Percentiles rank a stretch among this genome's conserved stretches.
Evolutionary conservation across 1,284 basidiomycete genomes (phyloP).

Genomic region (Fereydounia khargensis): DNA sequence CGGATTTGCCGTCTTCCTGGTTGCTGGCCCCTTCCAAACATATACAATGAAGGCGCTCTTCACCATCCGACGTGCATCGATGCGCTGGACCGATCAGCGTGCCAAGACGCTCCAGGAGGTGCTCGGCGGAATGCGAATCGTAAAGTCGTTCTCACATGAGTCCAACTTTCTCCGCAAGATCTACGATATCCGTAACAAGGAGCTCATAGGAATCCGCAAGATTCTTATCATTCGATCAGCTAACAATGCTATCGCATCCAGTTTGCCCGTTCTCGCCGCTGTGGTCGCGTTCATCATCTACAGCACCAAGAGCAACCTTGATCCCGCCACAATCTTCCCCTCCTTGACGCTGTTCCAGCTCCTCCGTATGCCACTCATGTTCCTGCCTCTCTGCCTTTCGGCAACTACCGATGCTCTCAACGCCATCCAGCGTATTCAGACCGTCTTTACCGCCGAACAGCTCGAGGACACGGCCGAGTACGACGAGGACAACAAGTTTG

Average conservation of each 20-base stretch:
- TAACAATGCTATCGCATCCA: conserved; percentile 68
- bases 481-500: conserved; percentile 59
- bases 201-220: conserved; percentile 75
- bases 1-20: conserved; percentile 75
- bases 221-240: conserved; percentile 72
- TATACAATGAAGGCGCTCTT: conserved; percentile 75
- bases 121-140: conserved; percentile 53
- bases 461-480: conserved; percentile 69
- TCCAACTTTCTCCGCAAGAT: conserved; percentile 64
- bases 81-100: conserved; percentile 80
- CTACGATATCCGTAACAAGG: conserved; percentile 69
- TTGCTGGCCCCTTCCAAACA: conserved; percentile 67
- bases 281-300: conserved; percentile 84
- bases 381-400: conserved; percentile 59
- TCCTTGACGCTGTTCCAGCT: conserved; percentile 60
- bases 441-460: conserved; percentile 67
- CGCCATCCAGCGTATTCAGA: conserved; percentile 46
- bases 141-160: conserved; percentile 53
- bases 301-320: conserved; percentile 69
- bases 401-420: conserved; percentile 51
- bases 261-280: conserved; percentile 75
- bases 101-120: conserved; percentile 54
- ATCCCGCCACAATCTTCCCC: conserved; percentile 62
- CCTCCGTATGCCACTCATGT: conserved; percentile 72
- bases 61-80: conserved; percentile 69